Evolutionary conservation across 2,329 filamentous ascomycete genomes (phyloP).

Genomic region (Alternaria triticimaculans): DNA sequence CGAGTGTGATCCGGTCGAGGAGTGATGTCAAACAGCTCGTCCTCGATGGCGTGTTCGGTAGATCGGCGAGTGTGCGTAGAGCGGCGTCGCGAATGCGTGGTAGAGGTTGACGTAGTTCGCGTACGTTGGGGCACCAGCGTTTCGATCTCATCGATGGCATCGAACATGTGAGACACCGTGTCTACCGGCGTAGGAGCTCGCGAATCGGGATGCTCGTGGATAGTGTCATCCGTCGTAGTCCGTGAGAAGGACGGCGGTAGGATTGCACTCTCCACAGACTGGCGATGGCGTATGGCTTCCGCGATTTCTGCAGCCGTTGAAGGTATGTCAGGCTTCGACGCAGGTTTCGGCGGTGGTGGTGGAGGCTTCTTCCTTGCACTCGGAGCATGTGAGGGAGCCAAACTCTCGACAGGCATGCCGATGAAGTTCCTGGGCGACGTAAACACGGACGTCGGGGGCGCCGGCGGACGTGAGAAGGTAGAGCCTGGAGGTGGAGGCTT

Average conservation of each 20-base stretch:
- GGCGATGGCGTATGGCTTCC: conserved; percentile 16
- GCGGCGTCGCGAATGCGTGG: conserved; percentile 36
- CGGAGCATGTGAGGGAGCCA: conserved; percentile 24
- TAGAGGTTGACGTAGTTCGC: conserved; percentile 25
- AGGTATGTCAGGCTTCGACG: conserved; percentile 11
- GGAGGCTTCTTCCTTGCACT: conserved; percentile 19
- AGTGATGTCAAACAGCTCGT: conserved; percentile 32
- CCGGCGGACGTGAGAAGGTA: conserved; percentile 37
- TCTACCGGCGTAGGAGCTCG: conserved; percentile 32
- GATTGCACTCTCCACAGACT: conserved; percentile 33
- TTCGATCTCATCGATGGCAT: conserved; percentile 46
- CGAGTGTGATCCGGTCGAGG: conserved; percentile 27
- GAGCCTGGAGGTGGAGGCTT: conserved; percentile 15
- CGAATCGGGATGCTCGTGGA: conserved; percentile 32
- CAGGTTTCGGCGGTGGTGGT: conserved; percentile 13
- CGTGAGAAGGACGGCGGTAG: conserved; percentile 26
- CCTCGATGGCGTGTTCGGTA: conserved; percentile 20
- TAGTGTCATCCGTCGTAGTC: conserved; percentile 15
- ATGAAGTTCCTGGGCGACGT: conserved; percentile 34
- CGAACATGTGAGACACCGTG: conserved; percentile 42
- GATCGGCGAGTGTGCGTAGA: conserved; percentile 39
- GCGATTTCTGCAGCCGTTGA: conserved; percentile 16
- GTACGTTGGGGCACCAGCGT: conserved; percentile 35
- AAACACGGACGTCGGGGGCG: conserved; percentile 35
- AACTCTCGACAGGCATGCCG: conserved; percentile 29